Evolutionary conservation across 345 rosid species (phyloP).

Genomic region (Populus alba): DNA sequence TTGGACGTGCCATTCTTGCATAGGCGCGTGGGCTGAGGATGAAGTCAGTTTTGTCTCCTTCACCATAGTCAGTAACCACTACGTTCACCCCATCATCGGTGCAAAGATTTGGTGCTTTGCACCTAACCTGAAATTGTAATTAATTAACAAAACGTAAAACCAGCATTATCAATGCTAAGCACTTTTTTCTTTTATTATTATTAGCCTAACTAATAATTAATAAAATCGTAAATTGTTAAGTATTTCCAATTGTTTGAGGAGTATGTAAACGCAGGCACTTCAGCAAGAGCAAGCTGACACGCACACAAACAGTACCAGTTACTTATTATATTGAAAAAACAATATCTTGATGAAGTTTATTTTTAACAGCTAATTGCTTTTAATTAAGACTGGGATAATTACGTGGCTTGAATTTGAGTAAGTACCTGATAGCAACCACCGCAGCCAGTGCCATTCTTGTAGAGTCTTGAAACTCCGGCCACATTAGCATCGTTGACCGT

Average conservation of each 20-base stretch:
- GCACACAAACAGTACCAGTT: too few relatives aligned
- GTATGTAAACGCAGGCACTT: neutral
- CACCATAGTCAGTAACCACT: slow-evolving; percentile 81
- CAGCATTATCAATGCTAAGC: neutral
- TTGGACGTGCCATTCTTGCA: slow-evolving; percentile 45
- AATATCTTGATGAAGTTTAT: too few relatives aligned
- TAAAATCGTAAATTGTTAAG: too few relatives aligned
- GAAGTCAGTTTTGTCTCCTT: slow-evolving; percentile 77
- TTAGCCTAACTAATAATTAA: neutral
- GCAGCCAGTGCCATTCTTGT: slow-evolving; percentile 73
- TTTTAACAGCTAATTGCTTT: neutral
- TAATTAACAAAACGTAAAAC: neutral
- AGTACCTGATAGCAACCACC: slow-evolving; percentile 91
- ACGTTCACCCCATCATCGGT: slow-evolving; percentile 56
- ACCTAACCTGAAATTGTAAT: slow-evolving; percentile 53
- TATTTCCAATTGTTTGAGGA: neutral
- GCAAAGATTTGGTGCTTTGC: slow-evolving; percentile 61
- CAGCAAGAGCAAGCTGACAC: neutral
- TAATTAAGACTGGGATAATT: neutral
- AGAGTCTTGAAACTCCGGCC: slow-evolving; percentile 73
- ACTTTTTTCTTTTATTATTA: neutral
- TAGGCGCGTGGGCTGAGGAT: slow-evolving; percentile 70
- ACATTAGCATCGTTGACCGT: slow-evolving; percentile 68
- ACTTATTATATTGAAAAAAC: too few relatives aligned
- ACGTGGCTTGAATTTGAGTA: neutral